Conservation (phyloP, 148 eudicot species). For the Cornus suecica region DNA sequence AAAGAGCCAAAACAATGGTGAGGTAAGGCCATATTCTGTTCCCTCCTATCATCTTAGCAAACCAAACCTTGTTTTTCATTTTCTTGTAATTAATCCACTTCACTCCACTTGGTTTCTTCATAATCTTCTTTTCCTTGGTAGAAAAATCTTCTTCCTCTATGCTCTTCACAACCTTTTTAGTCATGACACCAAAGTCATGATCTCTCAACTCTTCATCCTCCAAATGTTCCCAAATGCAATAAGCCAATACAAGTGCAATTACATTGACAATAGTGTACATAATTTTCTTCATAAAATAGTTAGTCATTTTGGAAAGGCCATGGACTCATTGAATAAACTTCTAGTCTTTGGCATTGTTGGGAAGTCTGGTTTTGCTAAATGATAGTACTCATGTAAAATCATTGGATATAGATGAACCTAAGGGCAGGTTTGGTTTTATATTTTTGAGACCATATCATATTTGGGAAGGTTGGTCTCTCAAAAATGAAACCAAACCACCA, state of each 20-base stretch:
- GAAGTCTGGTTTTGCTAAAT: constrained; percentile 15
- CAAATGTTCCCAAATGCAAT: constrained; percentile 12
- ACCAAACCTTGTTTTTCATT: background rate
- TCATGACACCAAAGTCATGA: background rate
- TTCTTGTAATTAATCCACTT: background rate
- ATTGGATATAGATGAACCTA: constrained; percentile 46
- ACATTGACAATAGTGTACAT: constrained; percentile 6
- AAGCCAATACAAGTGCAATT: constrained; percentile 21
- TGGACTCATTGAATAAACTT: constrained; percentile 22
- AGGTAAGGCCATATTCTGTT: constrained; percentile 53
- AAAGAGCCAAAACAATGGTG: constrained; percentile 48
- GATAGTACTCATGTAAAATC: constrained; percentile 2
- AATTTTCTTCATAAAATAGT: background rate
- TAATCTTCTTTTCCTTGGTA: background rate
- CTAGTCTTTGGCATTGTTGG: constrained; percentile 1
- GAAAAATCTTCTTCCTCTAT: background rate
- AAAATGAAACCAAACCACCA: too few species aligned
- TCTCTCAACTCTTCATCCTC: constrained; percentile 2
- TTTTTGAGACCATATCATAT: too few species aligned
- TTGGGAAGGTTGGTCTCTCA: too few species aligned
- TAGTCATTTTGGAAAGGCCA: constrained; percentile 4
- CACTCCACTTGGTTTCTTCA: constrained; percentile 7
- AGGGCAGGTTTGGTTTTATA: too few species aligned
- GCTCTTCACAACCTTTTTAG: background rate
- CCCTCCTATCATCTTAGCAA: constrained; percentile 17